Conservation (phyloP, 192 early-diverging fungal species). For the Powellomyces hirtus region DNA sequence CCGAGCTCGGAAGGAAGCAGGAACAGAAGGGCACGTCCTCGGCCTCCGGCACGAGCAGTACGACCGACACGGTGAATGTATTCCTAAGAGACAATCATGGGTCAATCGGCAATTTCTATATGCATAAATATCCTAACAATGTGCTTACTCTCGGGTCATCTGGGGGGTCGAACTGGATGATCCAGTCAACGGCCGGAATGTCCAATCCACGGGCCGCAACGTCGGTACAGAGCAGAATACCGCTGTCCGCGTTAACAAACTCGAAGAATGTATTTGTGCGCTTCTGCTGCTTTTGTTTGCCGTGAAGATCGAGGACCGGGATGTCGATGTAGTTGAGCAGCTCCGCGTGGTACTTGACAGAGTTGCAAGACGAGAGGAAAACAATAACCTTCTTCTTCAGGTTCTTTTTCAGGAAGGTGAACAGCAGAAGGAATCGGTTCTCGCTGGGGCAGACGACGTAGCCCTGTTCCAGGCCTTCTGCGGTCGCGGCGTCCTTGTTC, state of each 20-base stretch:
- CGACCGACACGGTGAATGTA: conserved; percentile 67
- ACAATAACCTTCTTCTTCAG: conserved; percentile 99
- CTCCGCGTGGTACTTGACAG: conserved; percentile 97
- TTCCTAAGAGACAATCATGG: conserved; percentile 18
- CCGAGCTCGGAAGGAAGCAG: conserved; percentile 90
- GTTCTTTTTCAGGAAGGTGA: conserved; percentile 97
- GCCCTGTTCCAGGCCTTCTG: conserved; percentile 94
- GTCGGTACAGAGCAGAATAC: conserved; percentile 94
- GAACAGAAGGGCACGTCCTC: conserved; percentile 92
- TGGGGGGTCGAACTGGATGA: conserved; percentile 98
- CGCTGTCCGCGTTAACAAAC: conserved; percentile 91
- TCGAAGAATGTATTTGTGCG: conserved; percentile 99
- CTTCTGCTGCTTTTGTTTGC: conserved; percentile 97
- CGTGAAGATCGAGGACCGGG: conserved; percentile 96
- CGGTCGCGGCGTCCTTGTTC: conserved; percentile 91
- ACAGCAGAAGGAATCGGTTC: conserved; percentile 91
- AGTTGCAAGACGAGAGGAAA: conserved; percentile 96
- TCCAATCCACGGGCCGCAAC: conserved; percentile 97
- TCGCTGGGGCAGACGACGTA: conserved; percentile 94
- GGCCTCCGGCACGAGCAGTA: conserved; percentile 88
- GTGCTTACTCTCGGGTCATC: conserved; percentile 85
- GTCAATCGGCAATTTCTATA: not conserved
- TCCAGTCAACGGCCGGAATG: conserved; percentile 98
- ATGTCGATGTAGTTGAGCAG: conserved; percentile 99
- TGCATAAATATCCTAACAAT: not conserved